Base-by-base conservation (phyloP, 345 rosid genomes). In the Hibiscus mutabilis region DNA sequence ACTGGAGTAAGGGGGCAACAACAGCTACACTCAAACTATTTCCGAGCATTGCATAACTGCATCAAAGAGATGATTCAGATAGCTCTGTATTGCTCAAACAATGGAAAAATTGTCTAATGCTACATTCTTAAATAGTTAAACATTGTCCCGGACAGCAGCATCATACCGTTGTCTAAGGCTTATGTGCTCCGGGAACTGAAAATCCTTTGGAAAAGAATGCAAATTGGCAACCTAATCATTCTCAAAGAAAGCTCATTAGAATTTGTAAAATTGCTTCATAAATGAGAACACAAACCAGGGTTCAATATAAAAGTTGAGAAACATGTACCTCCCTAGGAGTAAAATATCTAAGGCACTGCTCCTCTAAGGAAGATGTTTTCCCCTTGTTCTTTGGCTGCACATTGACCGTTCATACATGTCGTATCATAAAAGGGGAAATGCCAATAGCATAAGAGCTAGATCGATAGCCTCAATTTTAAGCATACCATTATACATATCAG, bases 1-100 rank as follows among this genome's bases (percentile, higher is more conserved):
- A 86, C 35, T 72, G 71, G 57, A 94, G 93, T 67, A 94, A 79
- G 64, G 97, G 93, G 59, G 93, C 89, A 62, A 94, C 97, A 6
- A 91, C 98, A 1, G 96, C 96, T 60, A 88, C 74, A 72, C 97
- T 91, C 76, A 94, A 82, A 77, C 98, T 90, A 85, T 94, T 94
- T 37, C 98, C 98, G 56, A 91, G 86, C 83, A 94, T 71, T 25
- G 98, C 98, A 57, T 90, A 94, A 71, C 98, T 94, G 86, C 81
- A 83, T 66, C 46, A 60, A 55, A 60, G 72, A 31, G 19, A 66
- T 66, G 8, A 10, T 25, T 24, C 37, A 27, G 58, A 25, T 67
- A 25, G n/a, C 58, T 49, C 2, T 4, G 6, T 49, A 8, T 4
- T 25, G 58, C 15, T 27, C 18, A 46, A 67, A 42, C 33, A 47